Evolutionary conservation across 257 asterid genomes (phyloP).

Genomic region (Solanum infundibuliforme): DNA sequence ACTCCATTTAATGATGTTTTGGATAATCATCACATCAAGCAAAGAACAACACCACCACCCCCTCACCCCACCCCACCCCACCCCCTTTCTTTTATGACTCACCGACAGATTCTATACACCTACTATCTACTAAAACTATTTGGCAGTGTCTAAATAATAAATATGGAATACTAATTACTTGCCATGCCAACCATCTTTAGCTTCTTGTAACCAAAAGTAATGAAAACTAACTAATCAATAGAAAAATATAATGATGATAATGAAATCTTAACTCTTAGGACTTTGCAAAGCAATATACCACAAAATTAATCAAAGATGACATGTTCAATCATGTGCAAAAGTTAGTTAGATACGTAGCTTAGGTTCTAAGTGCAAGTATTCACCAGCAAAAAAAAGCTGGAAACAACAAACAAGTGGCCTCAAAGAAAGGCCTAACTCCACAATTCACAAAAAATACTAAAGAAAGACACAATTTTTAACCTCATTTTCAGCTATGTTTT

Average conservation of each 20-base stretch:
- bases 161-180: neutral
- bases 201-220: neutral
- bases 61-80: neutral
- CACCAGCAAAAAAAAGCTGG: neutral
- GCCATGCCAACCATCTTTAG: neutral
- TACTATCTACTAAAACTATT: neutral
- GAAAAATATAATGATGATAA: slow-evolving; percentile 9
- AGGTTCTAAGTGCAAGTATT: neutral
- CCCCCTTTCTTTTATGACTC: neutral
- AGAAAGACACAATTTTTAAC: neutral
- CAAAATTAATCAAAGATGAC: neutral
- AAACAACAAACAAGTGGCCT: neutral
- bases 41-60: neutral
- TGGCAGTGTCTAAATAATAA: neutral
- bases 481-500: neutral
- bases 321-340: neutral
- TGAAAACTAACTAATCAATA: neutral
- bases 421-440: neutral
- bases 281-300: neutral
- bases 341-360: slow-evolving; percentile 4
- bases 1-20: neutral
- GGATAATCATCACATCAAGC: neutral
- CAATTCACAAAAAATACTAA: neutral
- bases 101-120: slow-evolving; percentile 28
- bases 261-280: slow-evolving; percentile 7